Evolutionary conservation across 805 yeast species (phyloP).

Genomic region (Spathaspora passalidarum): DNA sequence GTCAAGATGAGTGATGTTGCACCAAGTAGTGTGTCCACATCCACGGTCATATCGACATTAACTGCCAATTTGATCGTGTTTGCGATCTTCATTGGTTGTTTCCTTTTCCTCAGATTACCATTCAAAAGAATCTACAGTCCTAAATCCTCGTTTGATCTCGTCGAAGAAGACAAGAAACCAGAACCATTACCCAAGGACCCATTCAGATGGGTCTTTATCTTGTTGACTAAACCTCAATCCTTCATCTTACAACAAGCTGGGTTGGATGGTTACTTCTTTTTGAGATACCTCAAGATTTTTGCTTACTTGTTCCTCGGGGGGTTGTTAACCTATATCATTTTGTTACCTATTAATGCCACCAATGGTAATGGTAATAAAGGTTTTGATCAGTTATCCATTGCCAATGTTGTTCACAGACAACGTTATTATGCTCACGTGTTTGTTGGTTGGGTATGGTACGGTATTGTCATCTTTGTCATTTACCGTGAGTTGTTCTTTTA

Average conservation of each 20-base stretch:
- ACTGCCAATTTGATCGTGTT: conserved; percentile 66
- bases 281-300: conserved; percentile 68
- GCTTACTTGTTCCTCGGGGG: conserved; percentile 44
- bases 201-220: conserved; percentile 63
- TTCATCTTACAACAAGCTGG: conserved; percentile 86
- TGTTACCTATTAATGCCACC: conserved; percentile 82
- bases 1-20: conserved; percentile 4
- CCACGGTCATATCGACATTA: conserved; percentile 70
- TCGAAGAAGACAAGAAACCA: conserved; percentile 60
- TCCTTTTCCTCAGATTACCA: conserved; percentile 62
- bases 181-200: conserved; percentile 70
- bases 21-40: conserved; percentile 47
- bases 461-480: conserved; percentile 63
- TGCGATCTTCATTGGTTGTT: conserved; percentile 56
- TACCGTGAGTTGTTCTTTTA: conserved; percentile 82
- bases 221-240: conserved; percentile 65
- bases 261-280: conserved; percentile 88
- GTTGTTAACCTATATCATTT: conserved; percentile 57
- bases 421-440: conserved; percentile 87
- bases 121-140: conserved; percentile 82
- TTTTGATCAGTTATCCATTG: conserved; percentile 70
- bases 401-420: conserved; percentile 58
- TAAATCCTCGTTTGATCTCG: conserved; percentile 62
- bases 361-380: conserved; percentile 62
- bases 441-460: conserved; percentile 75